These are phyloP conservation scores for Lagenaria siceraria DNA, from an alignment of 306 rosid species.

Conservation along the genomic window DNA sequence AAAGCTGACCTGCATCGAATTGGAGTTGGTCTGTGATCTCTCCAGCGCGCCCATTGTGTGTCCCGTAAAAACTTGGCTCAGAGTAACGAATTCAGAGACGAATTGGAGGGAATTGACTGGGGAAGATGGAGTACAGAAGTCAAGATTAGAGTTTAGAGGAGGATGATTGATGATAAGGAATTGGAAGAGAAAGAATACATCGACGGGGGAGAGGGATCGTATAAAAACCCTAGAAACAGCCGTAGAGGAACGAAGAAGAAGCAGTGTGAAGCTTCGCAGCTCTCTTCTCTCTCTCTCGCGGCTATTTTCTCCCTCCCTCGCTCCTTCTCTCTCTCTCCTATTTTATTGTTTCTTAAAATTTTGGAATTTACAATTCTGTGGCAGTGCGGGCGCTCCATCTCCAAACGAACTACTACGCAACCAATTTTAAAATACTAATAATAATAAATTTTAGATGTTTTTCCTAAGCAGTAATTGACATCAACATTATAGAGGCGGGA, in stretches of 20 bases:
- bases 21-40: constrained; percentile 51
- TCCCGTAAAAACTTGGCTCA: constrained; percentile 9
- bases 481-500: no score
- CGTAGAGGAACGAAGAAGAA: constrained; percentile 50
- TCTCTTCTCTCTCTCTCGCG: constrained; percentile 14
- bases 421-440: neutral
- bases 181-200: constrained; percentile 22
- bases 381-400: neutral
- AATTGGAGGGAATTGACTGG: neutral
- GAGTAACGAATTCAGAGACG: neutral
- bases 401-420: neutral
- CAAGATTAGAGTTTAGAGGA: constrained; percentile 48
- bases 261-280: constrained; percentile 23
- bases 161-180: constrained; percentile 19
- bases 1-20: constrained; percentile 79
- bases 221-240: constrained; percentile 77
- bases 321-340: neutral
- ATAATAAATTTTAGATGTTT: no score
- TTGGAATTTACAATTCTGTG: neutral
- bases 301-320: neutral
- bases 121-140: neutral
- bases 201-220: constrained; percentile 28
- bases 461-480: no score
- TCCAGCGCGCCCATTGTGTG: constrained; percentile 76
- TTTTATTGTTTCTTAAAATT: neutral